A percentile compares a stretch with the other conserved stretches of the same genome.
Conservation (phyloP, 1,284 basidiomycete species). For the Cutaneotrichosporon dermatis region DNA sequence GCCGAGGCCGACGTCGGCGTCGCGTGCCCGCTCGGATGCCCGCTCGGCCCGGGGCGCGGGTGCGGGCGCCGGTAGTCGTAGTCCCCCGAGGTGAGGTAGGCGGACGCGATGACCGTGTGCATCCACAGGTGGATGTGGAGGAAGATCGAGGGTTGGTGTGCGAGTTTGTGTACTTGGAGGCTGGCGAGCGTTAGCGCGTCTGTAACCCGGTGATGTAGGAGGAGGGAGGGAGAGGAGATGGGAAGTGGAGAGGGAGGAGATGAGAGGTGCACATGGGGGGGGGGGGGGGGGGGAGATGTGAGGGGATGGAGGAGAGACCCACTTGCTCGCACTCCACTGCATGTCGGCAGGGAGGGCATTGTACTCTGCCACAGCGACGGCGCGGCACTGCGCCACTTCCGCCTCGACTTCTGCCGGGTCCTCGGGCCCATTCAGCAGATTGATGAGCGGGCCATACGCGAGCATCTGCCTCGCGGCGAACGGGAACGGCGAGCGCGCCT, state of each 20-base stretch:
- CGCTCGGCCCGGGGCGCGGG: neutral
- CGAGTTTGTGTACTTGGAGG: constrained; percentile 23
- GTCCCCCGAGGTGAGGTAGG: constrained; percentile 17
- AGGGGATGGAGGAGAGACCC: constrained; percentile 2
- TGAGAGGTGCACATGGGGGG: no score
- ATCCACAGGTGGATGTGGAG: constrained; percentile 35
- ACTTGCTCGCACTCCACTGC: constrained; percentile 34
- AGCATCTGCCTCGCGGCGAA: constrained; percentile 28
- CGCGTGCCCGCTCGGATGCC: constrained; percentile 1
- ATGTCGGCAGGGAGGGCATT: constrained; percentile 25
- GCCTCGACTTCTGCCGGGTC: constrained; percentile 1
- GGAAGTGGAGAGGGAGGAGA: no score
- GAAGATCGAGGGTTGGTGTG: constrained; percentile 24
- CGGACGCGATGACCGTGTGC: constrained; percentile 29
- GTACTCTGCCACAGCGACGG: constrained; percentile 23
- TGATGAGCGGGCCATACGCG: constrained; percentile 24
- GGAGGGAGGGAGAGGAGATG: no score
- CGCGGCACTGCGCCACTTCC: constrained; percentile 10
- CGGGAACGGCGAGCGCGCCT: constrained; percentile 3
- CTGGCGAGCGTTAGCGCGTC: constrained; percentile 6
- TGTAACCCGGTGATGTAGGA: no score
- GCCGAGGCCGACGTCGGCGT: constrained; percentile 6
- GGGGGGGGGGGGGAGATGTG: no score
- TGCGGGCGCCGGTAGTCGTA: neutral
- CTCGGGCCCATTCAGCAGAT: constrained; percentile 22